phyloP scores from a whole-genome alignment of 306 rosid species.

The Purshia tridentata region DNA sequence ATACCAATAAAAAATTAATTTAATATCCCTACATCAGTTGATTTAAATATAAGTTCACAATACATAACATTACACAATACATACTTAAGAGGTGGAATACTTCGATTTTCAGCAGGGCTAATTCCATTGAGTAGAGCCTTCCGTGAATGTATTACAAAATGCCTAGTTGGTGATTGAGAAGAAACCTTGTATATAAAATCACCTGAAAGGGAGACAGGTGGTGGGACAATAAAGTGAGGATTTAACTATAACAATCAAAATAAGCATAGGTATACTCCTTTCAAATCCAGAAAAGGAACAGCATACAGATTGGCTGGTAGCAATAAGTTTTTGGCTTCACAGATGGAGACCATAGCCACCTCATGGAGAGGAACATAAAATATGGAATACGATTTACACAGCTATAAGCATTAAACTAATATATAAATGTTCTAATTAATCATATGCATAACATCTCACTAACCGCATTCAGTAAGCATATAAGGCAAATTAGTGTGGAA shows the following conservation, averaged over 20 bases:
- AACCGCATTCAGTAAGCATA: background rate
- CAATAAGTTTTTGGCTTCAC: background rate
- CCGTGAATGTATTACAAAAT: conserved; percentile 88
- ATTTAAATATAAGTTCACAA: conserved; percentile 4
- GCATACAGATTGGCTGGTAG: background rate
- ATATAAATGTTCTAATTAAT: background rate
- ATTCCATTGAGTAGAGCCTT: conserved; percentile 93
- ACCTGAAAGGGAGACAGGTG: conserved; percentile 51
- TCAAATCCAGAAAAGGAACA: background rate
- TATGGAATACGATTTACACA: background rate
- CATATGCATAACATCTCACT: too few relatives aligned
- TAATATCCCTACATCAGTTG: background rate
- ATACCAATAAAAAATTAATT: background rate
- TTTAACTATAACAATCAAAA: conserved; percentile 18
- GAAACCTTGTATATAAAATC: conserved; percentile 96
- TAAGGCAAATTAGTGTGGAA: background rate
- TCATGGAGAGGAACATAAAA: too few relatives aligned
- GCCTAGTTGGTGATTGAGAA: conserved; percentile 85
- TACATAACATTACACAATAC: conserved; percentile 22
- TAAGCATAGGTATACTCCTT: background rate
- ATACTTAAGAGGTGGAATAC: conserved; percentile 92
- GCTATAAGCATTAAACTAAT: background rate
- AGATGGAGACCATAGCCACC: background rate
- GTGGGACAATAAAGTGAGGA: conserved; percentile 28
- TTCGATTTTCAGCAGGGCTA: conserved; percentile 96